Evolutionary conservation across 768 basidiomycete species (phyloP), one percentile per base, ranked within the genome.

Genomic region (Lactifluus hygrophoroides): DNA sequence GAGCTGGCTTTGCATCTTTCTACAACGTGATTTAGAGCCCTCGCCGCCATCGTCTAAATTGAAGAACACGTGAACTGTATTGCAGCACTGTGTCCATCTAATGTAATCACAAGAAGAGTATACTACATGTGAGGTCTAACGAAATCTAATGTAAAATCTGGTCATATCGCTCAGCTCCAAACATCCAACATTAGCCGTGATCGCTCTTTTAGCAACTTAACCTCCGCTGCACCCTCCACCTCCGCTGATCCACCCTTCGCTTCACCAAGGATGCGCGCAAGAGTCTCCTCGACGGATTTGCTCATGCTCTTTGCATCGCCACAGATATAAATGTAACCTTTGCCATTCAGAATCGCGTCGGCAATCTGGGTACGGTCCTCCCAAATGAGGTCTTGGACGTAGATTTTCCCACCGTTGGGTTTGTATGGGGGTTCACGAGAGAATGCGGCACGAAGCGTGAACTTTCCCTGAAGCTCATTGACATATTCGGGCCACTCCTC

Each of bases 381-480:
- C 89, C 88, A 93, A 11, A 99, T 75, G 57, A 97, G 76, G 72
- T 99, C 93, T 74, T 99, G 96, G n/a, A 99, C 96, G 74, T 99
- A 99, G 68, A 95, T 90, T 78, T 98, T 99, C 77, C 88, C 77
- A 25, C 93, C 89, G 64, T 94, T 92, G 5, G 89, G 81, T 71
- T 88, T 90, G 76, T 81, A 90, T n/a, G 83, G 84, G 56, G 77
- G 75, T 66, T 94, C 86, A 51, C 93, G 88, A 42, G 94, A 97
- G 77, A 97, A 92, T 5, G 96, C 92, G 62, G 77, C 78, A 70
- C 89, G 87, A 75, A 99, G 78, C 60, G 79, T 77, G 77, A 99
- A 93, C 71, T 96, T 96, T 66, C 90, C 94, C 65, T 85, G 83
- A 51, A 99, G 83, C 70, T 94, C 94, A 58, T 83, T 81, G 45